Percentiles rank a stretch among this genome's conserved stretches.
Conservation (phyloP, 2,329 filamentous ascomycete species). For the Tolypocladium tropicale region DNA sequence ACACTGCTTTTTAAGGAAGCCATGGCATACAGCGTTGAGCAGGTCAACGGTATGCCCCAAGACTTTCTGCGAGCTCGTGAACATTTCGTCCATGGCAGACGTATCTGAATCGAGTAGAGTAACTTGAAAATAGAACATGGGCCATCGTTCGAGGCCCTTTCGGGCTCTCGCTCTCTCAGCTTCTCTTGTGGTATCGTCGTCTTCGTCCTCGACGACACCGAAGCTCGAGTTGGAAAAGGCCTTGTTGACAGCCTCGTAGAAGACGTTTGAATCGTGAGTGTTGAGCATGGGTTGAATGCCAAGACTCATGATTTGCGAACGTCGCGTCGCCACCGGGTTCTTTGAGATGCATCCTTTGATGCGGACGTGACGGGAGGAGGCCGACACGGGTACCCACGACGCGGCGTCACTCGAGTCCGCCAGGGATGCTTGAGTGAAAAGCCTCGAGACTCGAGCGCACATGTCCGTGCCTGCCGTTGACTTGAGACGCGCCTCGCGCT, state of each 20-base stretch:
- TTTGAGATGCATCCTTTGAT: conserved; percentile 65
- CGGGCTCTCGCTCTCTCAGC: conserved; percentile 33
- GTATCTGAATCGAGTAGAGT: conserved; percentile 23
- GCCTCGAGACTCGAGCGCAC: conserved; percentile 23
- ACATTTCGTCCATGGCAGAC: conserved; percentile 24
- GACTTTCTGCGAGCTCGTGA: conserved; percentile 35
- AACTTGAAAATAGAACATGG: conserved; percentile 79
- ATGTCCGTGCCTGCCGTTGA: conserved; percentile 11
- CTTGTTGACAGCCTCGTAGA: conserved; percentile 72
- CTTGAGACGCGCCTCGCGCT: conserved; percentile 27
- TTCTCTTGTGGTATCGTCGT: conserved; percentile 21
- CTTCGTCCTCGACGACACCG: conserved; percentile 44
- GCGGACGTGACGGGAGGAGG: conserved; percentile 48
- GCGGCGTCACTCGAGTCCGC: conserved; percentile 38
- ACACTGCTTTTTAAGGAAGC: conserved; percentile 66
- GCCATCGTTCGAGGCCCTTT: conserved; percentile 71
- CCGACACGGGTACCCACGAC: conserved; percentile 63
- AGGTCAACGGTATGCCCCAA: conserved; percentile 47
- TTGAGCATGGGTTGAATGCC: conserved; percentile 57
- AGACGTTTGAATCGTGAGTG: conserved; percentile 45
- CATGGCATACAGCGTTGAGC: conserved; percentile 55
- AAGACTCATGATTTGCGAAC: conserved; percentile 71
- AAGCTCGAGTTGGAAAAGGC: conserved; percentile 71
- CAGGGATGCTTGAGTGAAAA: conserved; percentile 58
- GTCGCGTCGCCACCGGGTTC: conserved; percentile 58